Evolutionary conservation across 2,329 filamentous ascomycete species (phyloP), one percentile per base, ranked within the genome.

Genomic region (Madurella fahalii): DNA sequence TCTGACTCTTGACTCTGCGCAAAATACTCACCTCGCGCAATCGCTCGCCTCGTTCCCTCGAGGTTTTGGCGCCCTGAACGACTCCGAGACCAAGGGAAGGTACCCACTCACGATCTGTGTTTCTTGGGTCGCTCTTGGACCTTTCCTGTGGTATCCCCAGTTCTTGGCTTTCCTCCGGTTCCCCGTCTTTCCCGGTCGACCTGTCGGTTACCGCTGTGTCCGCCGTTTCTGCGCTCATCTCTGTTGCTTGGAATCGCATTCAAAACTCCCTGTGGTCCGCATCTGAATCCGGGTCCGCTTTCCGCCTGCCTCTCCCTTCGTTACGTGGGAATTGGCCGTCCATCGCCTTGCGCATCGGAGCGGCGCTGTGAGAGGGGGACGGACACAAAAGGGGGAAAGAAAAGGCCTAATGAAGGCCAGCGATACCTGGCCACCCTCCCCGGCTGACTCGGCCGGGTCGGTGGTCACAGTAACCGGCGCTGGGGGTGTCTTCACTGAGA

Each of bases 371-470:
- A 34, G 31, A 12, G 31, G 7, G 31, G 31, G 31, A 34, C 7
- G 31, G 12, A 34, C 7, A 12, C 31, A 12, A 12, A 34, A 34
- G 12, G 34, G 17, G 15, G 16, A 31, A 13, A 25, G 3, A 30
- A n/a, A 40, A 18, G 41, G 50, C 32, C 32, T 34, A 15, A 57
- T 54, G 51, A 52, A 49, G 55, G 47, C 51, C 51, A 40, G 9
- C 40, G 47, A 47, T 17, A 31, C 16, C 9, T 47, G 50, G 50
- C 40, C 44, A 31, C 17, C 37, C 34, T 46, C 30, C 39, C 34
- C 47, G 51, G 51, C 20, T 31, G 53, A 40, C 46, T 58, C 52
- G 44, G 48, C 51, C 48, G 50, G 42, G 32, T 49, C 41, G 42
- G 52, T 43, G 40, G 15, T 41, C 40, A 43, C 34, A 11, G 34